These are phyloP conservation scores for Ascobolus immersus DNA, from an alignment of 495 filamentous ascomycete genomes.

Conservation along the genomic window DNA sequence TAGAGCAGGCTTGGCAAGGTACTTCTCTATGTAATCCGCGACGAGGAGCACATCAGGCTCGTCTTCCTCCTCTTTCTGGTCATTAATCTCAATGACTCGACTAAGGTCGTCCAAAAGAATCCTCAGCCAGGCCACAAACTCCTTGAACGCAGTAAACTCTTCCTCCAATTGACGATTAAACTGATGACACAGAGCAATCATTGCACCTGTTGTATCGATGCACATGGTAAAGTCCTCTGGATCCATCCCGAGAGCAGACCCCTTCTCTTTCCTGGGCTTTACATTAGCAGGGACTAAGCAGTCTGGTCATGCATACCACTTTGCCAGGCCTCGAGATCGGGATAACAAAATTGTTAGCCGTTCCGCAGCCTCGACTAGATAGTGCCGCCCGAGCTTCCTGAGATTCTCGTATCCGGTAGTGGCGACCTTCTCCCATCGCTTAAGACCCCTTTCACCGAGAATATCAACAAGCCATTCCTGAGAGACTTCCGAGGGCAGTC, in stretches of 20 bases:
- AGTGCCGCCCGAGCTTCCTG: conserved; percentile 53
- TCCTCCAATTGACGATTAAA: conserved; percentile 45
- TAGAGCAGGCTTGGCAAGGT: conserved; percentile 13
- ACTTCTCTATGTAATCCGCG: conserved; percentile 13
- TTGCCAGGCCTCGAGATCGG: conserved; percentile 61
- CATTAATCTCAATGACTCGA: conserved; percentile 16
- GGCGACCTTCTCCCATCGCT: conserved; percentile 81
- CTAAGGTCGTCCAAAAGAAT: conserved; percentile 44
- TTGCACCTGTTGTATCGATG: conserved; percentile 46
- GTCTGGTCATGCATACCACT: conserved; percentile 44
- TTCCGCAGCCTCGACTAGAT: conserved; percentile 66
- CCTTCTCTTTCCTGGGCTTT: conserved; percentile 20
- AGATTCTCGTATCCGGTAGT: conserved; percentile 50
- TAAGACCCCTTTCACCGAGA: conserved; percentile 71
- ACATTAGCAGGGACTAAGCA: conserved; percentile 29
- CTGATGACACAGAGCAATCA: conserved; percentile 47
- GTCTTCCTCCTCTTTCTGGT: conserved; percentile 15
- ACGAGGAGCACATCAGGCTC: conserved; percentile 14
- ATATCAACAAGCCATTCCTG: conserved; percentile 78
- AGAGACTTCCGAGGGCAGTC: conserved; percentile 47
- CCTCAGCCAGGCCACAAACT: conserved; percentile 65
- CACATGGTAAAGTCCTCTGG: conserved; percentile 17
- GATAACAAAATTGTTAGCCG: conserved; percentile 59
- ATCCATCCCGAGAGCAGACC: conserved; percentile 15
- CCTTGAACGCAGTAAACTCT: conserved; percentile 50